phyloP scores from a whole-genome alignment of 2,329 filamentous ascomycete species.

The Pseudocercospora eumusae region DNA sequence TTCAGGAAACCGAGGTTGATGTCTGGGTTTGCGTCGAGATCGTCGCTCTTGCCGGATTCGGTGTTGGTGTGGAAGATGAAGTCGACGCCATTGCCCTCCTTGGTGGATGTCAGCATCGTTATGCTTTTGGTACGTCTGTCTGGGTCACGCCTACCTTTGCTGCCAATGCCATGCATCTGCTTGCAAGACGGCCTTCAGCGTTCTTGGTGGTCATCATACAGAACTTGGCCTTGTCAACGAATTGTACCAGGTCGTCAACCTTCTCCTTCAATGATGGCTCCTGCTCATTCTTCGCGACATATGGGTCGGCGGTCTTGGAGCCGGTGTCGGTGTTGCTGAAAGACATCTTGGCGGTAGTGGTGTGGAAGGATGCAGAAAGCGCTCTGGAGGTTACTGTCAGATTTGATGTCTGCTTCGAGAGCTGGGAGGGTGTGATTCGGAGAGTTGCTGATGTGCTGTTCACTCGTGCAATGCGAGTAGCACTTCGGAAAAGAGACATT shows the following conservation, averaged over 20 bases:
- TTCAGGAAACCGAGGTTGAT: conserved; percentile 79
- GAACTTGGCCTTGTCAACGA: conserved; percentile 74
- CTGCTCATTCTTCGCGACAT: conserved; percentile 74
- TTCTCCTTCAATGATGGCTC: conserved; percentile 73
- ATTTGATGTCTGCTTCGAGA: background rate
- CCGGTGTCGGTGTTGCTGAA: conserved; percentile 64
- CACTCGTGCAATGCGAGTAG: background rate
- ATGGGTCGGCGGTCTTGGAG: conserved; percentile 70
- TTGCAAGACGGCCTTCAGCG: conserved; percentile 66
- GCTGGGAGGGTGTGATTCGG: background rate
- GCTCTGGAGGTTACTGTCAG: conserved; percentile 3
- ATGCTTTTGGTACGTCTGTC: background rate
- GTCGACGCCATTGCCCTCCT: conserved; percentile 78
- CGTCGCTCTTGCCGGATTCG: conserved; percentile 83
- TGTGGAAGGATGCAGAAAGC: conserved; percentile 4
- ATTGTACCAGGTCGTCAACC: conserved; percentile 70
- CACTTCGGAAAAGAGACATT: background rate
- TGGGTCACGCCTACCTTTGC: conserved; percentile 59
- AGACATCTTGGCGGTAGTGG: conserved; percentile 39
- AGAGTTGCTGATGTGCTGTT: background rate
- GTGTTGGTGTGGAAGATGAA: conserved; percentile 91
- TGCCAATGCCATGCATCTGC: conserved; percentile 83
- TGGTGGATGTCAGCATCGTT: conserved; percentile 21
- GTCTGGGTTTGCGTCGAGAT: conserved; percentile 69
- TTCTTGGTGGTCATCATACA: conserved; percentile 85